phyloP scores from a whole-genome alignment of 208 protist species.

The Entamoeba moshkovskii region DNA sequence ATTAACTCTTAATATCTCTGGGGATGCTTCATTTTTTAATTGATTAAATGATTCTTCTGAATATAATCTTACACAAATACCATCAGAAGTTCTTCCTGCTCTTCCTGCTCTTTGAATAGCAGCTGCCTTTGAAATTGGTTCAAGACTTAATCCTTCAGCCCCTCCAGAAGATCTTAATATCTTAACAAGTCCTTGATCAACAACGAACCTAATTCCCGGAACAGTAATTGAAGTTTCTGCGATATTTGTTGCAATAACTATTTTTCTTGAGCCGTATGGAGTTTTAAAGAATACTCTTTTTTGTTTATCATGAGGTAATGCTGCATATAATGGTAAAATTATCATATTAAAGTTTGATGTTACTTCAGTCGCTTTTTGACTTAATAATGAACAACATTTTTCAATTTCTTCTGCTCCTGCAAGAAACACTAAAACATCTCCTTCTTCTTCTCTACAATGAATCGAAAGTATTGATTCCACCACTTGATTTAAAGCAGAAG shows the following conservation, averaged over 20 bases:
- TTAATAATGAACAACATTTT: constrained; percentile 47
- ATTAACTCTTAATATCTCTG: neutral
- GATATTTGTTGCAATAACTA: constrained; percentile 30
- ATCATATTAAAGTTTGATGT: neutral
- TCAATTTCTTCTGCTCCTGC: neutral
- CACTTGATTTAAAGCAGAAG: constrained; percentile 20
- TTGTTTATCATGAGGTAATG: neutral
- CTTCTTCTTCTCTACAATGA: neutral
- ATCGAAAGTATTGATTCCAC: neutral
- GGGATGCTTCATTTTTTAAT: neutral
- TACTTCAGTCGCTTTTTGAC: neutral
- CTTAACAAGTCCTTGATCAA: constrained; percentile 17
- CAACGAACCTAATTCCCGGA: constrained; percentile 4
- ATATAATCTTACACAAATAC: neutral
- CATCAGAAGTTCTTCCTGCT: neutral
- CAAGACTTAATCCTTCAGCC: neutral
- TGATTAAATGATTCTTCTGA: neutral
- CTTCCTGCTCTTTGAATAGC: constrained; percentile 4
- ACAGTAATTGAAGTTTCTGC: constrained; percentile 33
- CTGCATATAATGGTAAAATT: neutral
- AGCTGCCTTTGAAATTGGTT: neutral
- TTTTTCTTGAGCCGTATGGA: neutral
- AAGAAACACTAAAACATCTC: neutral
- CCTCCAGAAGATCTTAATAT: neutral
- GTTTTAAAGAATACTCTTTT: neutral